A percentile compares a stretch with the other conserved stretches of the same genome.
phyloP scores from a whole-genome alignment of 2,329 filamentous ascomycete genomes.

The Fusarium sp. region DNA sequence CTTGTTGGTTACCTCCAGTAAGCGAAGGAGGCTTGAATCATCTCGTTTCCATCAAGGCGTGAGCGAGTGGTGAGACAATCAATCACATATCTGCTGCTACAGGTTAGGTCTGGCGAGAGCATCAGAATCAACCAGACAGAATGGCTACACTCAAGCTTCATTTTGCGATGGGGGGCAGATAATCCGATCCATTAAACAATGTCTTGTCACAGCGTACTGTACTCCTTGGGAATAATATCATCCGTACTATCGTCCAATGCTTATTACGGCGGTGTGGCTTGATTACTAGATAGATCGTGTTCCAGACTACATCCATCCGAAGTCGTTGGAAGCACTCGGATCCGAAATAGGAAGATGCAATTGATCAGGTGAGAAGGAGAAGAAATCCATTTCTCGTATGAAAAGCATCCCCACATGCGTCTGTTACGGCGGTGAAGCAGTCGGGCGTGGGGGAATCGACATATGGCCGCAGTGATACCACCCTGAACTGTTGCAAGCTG shows the following conservation, averaged over 20 bases:
- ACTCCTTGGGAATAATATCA: background rate
- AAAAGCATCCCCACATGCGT: slow-evolving; percentile 25
- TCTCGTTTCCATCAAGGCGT: background rate
- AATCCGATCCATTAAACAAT: background rate
- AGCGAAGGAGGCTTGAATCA: background rate
- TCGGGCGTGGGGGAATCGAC: slow-evolving; percentile 30
- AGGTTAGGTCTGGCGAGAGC: background rate
- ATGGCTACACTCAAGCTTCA: background rate
- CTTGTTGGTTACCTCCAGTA: background rate
- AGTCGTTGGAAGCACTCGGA: slow-evolving; percentile 8
- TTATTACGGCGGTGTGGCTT: slow-evolving; percentile 33
- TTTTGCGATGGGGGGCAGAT: background rate
- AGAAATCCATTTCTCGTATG: slow-evolving; percentile 25
- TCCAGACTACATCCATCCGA: slow-evolving; percentile 21
- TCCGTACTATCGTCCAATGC: background rate
- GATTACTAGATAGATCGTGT: slow-evolving; percentile 5
- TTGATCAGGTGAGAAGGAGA: slow-evolving; percentile 34
- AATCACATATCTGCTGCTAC: background rate
- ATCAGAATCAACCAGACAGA: background rate
- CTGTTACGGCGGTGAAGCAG: slow-evolving; percentile 34
- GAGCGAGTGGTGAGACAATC: slow-evolving; percentile 10
- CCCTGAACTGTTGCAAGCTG: slow-evolving; percentile 28
- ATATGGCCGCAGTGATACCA: slow-evolving; percentile 40
- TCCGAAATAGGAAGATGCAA: slow-evolving; percentile 26
- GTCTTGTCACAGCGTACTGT: background rate